phyloP scores from a whole-genome alignment of 495 filamentous ascomycete genomes.

The Trichoderma orchidacearum region DNA sequence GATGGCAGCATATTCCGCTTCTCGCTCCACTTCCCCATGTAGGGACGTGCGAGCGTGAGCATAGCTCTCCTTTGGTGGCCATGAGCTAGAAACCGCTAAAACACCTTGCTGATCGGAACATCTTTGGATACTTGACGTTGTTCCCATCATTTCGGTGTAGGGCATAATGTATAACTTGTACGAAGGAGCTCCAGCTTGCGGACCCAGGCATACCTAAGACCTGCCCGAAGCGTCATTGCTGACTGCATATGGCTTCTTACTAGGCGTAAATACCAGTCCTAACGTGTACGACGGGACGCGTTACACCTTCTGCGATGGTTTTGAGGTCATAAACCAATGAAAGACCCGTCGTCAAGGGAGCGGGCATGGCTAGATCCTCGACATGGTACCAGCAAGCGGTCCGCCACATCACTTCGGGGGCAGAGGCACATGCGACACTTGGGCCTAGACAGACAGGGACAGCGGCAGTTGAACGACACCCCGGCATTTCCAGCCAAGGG shows the following conservation, averaged over 20 bases:
- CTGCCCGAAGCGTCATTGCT: background rate
- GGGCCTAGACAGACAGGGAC: background rate
- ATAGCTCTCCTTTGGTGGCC: no score
- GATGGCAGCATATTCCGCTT: no score
- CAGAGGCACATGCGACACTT: background rate
- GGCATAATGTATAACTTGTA: no score
- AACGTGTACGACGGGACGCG: background rate
- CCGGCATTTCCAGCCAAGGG: background rate
- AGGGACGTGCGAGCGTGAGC: no score
- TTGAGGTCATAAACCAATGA: background rate
- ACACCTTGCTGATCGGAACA: no score
- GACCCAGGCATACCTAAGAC: no score
- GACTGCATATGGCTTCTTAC: background rate
- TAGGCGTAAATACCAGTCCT: no score
- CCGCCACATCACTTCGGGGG: background rate
- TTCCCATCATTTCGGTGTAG: no score
- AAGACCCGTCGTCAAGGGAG: background rate
- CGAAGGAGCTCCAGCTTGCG: no score
- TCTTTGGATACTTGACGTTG: no score
- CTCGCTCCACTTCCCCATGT: no score
- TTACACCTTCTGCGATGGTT: background rate
- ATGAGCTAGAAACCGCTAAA: no score
- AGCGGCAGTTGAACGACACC: background rate
- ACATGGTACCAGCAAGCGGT: background rate
- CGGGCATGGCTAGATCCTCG: background rate